Evolutionary conservation across 2,329 filamentous ascomycete genomes (phyloP).

Genomic region (Phyllosticta citribraziliensis): DNA sequence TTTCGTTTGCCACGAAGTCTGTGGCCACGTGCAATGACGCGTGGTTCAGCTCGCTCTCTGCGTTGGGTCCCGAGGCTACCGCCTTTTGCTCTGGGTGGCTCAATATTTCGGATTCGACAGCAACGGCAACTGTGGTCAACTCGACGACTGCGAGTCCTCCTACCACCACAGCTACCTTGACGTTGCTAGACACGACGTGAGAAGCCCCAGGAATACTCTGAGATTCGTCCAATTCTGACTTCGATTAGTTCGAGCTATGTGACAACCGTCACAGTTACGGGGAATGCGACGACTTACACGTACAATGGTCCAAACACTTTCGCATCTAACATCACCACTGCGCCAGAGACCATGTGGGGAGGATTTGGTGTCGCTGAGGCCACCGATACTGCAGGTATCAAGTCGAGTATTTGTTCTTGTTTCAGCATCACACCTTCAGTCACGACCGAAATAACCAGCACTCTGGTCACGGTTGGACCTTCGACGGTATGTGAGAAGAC

Average conservation of each 20-base stretch:
- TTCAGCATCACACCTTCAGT: not conserved
- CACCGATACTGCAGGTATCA: not conserved
- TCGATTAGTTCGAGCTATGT: not conserved
- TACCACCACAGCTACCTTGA: not conserved
- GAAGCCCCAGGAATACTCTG: not conserved
- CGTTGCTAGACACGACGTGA: not conserved
- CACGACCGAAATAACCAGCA: not conserved
- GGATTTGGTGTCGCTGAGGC: not conserved
- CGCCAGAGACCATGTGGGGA: not conserved
- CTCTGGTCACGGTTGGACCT: not conserved
- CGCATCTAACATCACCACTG: not conserved
- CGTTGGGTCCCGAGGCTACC: not conserved
- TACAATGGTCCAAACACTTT: not conserved
- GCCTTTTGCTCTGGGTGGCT: not conserved
- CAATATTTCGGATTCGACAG: not conserved
- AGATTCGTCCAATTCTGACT: not conserved
- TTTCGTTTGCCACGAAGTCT: not conserved
- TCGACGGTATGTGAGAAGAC: not conserved
- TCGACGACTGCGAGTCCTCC: not conserved
- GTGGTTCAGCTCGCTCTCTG: not conserved
- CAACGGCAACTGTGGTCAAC: not conserved
- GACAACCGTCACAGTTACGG: not conserved
- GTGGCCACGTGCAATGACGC: not conserved
- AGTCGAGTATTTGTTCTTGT: not conserved
- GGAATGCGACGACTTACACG: not conserved